Base-by-base conservation (phyloP, 371 early-diverging fungal species). In the Mucor racemosus region DNA sequence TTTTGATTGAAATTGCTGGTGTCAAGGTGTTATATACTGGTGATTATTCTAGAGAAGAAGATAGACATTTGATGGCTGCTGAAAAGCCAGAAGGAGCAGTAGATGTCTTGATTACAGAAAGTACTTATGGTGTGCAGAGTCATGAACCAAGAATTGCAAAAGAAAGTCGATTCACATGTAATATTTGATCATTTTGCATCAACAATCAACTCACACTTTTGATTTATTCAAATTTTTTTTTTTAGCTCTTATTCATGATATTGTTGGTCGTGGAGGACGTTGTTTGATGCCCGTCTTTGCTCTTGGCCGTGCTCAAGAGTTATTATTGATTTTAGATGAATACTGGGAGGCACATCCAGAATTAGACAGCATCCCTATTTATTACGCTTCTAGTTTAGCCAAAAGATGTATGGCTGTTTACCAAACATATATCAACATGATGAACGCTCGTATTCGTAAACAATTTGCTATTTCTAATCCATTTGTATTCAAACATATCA, bases 281-380 rank as follows among this genome's bases (percentile, higher is more conserved):
- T 99, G 99, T 75, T 82, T 99, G 38, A 91, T 99, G 72, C 99
- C 99, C 1, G 99, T 99, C 21, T 99, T 99, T 82, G 99, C 99
- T 0, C 80, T 99, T 35, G 99, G 99, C 10, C 88, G 99, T 68
- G 99, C 99, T 0, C 99, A 99, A 78, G 99, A 99, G 77, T 80
- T 99, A 34, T 85, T 99, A 39, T 81, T 99, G 66, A 99, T 99
- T 79, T 84, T 99, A 61, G 99, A 99, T 75, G 99, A 99, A 77
- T 97, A 99, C 78, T 99, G 99, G 99, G 91, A 94, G 63, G 88
- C 91, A 5, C 94, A 99, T 74, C 92, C 95, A 9, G 98, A 97
- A 72, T 84, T 99, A 36, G 97, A 98, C 57, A 87, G 86, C 38
- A 91, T 99, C 15, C 99, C 99, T 0, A 96, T 99, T 55, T 99